phyloP scores from a whole-genome alignment of 2,329 filamentous ascomycete genomes.

The Alternaria postmessia region DNA sequence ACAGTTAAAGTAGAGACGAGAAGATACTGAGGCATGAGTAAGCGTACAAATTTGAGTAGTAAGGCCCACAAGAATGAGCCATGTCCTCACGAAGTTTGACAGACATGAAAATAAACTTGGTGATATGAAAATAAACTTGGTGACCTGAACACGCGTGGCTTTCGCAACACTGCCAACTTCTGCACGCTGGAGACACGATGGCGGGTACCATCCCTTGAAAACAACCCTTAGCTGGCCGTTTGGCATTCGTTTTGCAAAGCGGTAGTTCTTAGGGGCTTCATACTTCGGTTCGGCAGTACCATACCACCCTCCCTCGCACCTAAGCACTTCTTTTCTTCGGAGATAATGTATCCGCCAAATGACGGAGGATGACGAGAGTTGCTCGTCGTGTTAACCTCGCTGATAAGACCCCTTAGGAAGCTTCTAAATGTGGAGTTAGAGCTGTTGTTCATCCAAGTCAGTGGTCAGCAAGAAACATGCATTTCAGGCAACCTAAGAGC shows the following conservation, averaged over 20 bases:
- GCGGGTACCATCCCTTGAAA: not conserved
- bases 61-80: not conserved
- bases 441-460: not conserved
- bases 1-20: no score
- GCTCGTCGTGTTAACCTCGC: not conserved
- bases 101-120: not conserved
- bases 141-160: not conserved
- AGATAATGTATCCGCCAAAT: slow-evolving; percentile 5
- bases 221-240: not conserved
- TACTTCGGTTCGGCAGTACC: slow-evolving; percentile 1
- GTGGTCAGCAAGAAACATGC: not conserved
- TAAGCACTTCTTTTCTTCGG: not conserved
- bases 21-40: not conserved
- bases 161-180: not conserved
- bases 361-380: not conserved
- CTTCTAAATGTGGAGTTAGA: not conserved
- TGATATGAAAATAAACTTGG: not conserved
- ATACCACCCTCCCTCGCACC: not conserved
- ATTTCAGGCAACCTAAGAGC: not conserved
- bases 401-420: not conserved
- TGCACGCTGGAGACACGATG: not conserved
- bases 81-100: not conserved
- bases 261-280: not conserved
- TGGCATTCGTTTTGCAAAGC: slow-evolving; percentile 2
- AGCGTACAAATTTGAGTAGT: not conserved